Conservation (phyloP, 2,329 filamentous ascomycete genomes). For the Hymenoscyphus repandus region DNA sequence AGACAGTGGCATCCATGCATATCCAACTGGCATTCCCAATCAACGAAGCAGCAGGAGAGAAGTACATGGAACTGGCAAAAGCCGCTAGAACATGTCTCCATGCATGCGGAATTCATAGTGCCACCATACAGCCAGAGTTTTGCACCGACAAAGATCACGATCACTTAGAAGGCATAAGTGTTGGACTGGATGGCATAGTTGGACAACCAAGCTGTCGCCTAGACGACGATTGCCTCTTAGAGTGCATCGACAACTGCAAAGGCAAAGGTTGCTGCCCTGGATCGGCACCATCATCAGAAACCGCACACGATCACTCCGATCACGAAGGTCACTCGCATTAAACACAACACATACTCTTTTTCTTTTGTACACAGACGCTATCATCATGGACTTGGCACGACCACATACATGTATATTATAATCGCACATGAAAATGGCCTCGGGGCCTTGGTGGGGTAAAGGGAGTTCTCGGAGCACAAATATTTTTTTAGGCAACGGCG, state of each 20-base stretch:
- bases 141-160: slow-evolving; percentile 44
- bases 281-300: slow-evolving; percentile 17
- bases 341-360: slow-evolving; percentile 3
- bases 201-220: slow-evolving; percentile 22
- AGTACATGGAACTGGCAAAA: slow-evolving; percentile 87
- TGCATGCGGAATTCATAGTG: slow-evolving; percentile 92
- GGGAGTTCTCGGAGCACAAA: too few relatives aligned
- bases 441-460: too few relatives aligned
- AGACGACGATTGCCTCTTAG: slow-evolving; percentile 30
- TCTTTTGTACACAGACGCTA: neutral
- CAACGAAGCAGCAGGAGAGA: slow-evolving; percentile 68
- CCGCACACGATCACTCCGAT: slow-evolving; percentile 25
- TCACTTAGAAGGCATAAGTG: slow-evolving; percentile 18
- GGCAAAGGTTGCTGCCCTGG: slow-evolving; percentile 29
- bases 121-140: slow-evolving; percentile 95
- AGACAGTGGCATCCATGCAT: slow-evolving; percentile 88
- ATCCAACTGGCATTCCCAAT: slow-evolving; percentile 89
- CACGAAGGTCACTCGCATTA: slow-evolving; percentile 30
- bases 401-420: neutral
- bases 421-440: too few relatives aligned
- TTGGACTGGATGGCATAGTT: slow-evolving; percentile 25
- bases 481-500: too few relatives aligned
- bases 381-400: too few relatives aligned
- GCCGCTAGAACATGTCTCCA: slow-evolving; percentile 85
- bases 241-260: slow-evolving; percentile 32